Conservation (phyloP, 108 stramenopile species). For the Cyclotella sp. region DNA sequence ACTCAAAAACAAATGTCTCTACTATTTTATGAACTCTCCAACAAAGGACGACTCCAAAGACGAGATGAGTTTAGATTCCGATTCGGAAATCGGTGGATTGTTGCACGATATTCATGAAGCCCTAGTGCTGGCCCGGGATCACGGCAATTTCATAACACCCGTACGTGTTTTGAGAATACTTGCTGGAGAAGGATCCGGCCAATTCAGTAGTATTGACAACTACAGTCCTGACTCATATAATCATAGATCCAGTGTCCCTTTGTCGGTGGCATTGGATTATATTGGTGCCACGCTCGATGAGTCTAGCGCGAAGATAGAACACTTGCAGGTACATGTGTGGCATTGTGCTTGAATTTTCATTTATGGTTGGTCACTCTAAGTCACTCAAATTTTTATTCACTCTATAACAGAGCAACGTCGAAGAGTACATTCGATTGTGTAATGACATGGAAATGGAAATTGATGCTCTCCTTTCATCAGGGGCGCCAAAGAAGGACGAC, state of each 20-base stretch:
- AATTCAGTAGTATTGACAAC: slow-evolving; percentile 58
- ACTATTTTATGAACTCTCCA: neutral
- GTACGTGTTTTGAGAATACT: slow-evolving; percentile 84
- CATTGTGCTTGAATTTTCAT: neutral
- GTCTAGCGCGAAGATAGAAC: slow-evolving; percentile 65
- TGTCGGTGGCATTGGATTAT: slow-evolving; percentile 86
- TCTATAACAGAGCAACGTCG: slow-evolving; percentile 48
- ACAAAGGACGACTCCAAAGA: slow-evolving; percentile 35
- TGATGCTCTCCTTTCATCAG: slow-evolving; percentile 53
- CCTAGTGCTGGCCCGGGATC: slow-evolving; percentile 65
- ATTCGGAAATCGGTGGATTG: slow-evolving; percentile 66
- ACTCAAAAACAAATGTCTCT: neutral
- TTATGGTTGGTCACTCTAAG: neutral
- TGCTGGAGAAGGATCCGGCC: slow-evolving; percentile 80
- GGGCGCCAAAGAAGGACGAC: slow-evolving; percentile 4
- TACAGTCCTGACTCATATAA: neutral
- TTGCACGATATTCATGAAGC: slow-evolving; percentile 85
- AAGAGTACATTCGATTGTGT: slow-evolving; percentile 82
- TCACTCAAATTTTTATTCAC: neutral
- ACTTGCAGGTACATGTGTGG: slow-evolving; percentile 55
- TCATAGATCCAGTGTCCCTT: slow-evolving; percentile 57
- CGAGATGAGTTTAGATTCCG: slow-evolving; percentile 56
- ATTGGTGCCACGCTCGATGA: slow-evolving; percentile 82
- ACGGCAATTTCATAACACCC: slow-evolving; percentile 69
- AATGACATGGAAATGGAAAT: slow-evolving; percentile 82